Evolutionary conservation across 139 green algal species (phyloP), one percentile per base, ranked within the genome.

Genomic region (Chlamydomonas sp.): DNA sequence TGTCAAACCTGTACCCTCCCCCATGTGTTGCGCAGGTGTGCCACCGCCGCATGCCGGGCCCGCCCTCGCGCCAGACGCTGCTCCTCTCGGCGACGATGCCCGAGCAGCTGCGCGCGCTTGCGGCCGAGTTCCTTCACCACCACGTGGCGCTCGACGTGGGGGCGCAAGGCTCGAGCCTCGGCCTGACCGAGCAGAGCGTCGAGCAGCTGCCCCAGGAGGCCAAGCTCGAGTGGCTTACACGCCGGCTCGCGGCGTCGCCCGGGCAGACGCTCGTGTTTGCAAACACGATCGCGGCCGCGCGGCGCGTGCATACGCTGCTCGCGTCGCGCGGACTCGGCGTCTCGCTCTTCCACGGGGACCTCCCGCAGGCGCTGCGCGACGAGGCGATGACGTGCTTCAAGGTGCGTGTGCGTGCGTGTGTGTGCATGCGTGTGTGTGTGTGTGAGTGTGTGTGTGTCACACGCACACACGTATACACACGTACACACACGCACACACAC

Each of bases 381-480:
- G 92, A 90, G 86, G 89, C 92, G 38, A 71, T 95, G 71, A 75
- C 86, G 48, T 89, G 88, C 76, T 98, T 98, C 85, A 84, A n/a
- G n/a, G n/a, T n/a, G n/a, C n/a, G n/a, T n/a, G n/a, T n/a, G n/a
- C n/a, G n/a, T n/a, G n/a, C n/a, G n/a, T n/a, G n/a, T n/a, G n/a
- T n/a, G n/a, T n/a, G n/a, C n/a, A n/a, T n/a, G n/a, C n/a, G n/a
- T n/a, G n/a, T n/a, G n/a, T n/a, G n/a, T n/a, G n/a, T n/a, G n/a
- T n/a, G n/a, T n/a, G n/a, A n/a, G n/a, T n/a, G n/a, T n/a, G n/a
- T n/a, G n/a, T n/a, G n/a, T n/a, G n/a, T n/a, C n/a, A n/a, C n/a
- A n/a, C n/a, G n/a, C n/a, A n/a, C n/a, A n/a, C n/a, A n/a, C n/a
- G n/a, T n/a, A n/a, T n/a, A n/a, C n/a, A n/a, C n/a, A n/a, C n/a